phyloP scores from a whole-genome alignment of 345 rosid species.

The Salix udensis region DNA sequence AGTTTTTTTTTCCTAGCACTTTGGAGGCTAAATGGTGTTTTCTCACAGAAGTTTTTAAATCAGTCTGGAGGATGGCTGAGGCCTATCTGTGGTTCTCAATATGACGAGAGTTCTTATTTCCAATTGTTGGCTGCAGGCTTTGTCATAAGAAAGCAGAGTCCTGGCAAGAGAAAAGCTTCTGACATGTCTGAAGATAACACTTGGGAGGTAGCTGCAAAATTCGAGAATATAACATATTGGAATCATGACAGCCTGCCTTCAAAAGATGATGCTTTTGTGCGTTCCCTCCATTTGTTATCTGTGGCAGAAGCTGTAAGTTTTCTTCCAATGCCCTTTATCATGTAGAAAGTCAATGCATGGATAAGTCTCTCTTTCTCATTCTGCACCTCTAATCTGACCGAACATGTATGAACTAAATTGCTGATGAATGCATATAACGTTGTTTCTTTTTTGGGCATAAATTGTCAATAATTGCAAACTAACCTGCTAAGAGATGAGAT shows the following conservation, averaged over 20 bases:
- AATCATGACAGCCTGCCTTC: slow-evolving; percentile 80
- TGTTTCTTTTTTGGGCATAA: too few relatives aligned
- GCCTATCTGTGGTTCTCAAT: too few relatives aligned
- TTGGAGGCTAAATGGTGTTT: too few relatives aligned
- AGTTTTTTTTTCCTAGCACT: too few relatives aligned
- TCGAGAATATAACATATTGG: slow-evolving; percentile 76
- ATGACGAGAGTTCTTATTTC: not conserved
- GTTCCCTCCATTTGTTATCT: slow-evolving; percentile 68
- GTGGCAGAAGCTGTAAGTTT: slow-evolving; percentile 68
- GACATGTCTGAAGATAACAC: slow-evolving; percentile 30
- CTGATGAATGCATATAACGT: too few relatives aligned
- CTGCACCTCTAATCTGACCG: not conserved
- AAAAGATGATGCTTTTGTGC: slow-evolving; percentile 61
- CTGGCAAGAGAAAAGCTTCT: slow-evolving; percentile 47
- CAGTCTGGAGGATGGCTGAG: too few relatives aligned
- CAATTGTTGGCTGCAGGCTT: slow-evolving; percentile 46
- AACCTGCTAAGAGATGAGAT: not conserved
- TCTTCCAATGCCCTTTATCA: not conserved
- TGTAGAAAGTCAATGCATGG: not conserved
- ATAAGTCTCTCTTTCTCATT: not conserved
- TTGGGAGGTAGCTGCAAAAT: slow-evolving; percentile 77
- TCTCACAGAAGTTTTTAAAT: too few relatives aligned
- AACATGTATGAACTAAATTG: too few relatives aligned
- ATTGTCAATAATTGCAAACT: not conserved
- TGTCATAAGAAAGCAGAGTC: slow-evolving; percentile 60